A percentile compares a stretch with the other conserved stretches of the same genome.
These are phyloP conservation scores for Coccinonectria pachysandricola DNA, from an alignment of 2,329 filamentous ascomycete genomes.

Conservation along the genomic window DNA sequence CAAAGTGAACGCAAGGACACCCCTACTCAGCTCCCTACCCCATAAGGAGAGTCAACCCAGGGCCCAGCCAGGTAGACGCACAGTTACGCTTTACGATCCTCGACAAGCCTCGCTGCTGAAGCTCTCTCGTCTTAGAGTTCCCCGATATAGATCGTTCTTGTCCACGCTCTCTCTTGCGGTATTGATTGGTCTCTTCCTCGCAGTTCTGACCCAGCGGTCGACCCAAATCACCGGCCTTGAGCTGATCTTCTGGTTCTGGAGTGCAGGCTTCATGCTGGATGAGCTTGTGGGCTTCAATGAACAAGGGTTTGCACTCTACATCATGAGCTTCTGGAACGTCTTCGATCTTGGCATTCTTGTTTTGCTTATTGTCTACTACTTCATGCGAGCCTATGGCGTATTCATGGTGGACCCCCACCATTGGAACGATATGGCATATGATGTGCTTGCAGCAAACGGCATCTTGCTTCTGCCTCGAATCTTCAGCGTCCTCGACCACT, in stretches of 20 bases:
- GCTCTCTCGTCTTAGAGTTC: constrained; percentile 79
- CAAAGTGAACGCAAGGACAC: constrained; percentile 38
- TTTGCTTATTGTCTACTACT: constrained; percentile 80
- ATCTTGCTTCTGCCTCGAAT: constrained; percentile 82
- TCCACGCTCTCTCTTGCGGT: constrained; percentile 81
- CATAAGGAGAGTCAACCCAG: constrained; percentile 23
- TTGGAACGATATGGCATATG: constrained; percentile 79
- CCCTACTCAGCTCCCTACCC: constrained; percentile 33
- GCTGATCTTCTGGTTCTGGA: constrained; percentile 95
- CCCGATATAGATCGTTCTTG: constrained; percentile 81
- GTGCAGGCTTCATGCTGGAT: constrained; percentile 91
- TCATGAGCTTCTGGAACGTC: constrained; percentile 96
- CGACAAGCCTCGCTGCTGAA: constrained; percentile 86
- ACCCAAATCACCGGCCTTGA: constrained; percentile 75
- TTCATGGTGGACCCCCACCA: constrained; percentile 65
- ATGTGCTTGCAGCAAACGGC: constrained; percentile 85
- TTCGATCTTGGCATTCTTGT: constrained; percentile 87
- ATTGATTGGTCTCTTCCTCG: constrained; percentile 74
- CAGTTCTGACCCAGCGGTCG: constrained; percentile 67
- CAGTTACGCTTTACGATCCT: constrained; percentile 82
- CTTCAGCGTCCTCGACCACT: constrained; percentile 89
- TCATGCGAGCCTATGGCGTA: constrained; percentile 78
- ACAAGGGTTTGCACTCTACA: constrained; percentile 90
- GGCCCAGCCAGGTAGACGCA: constrained; percentile 47
- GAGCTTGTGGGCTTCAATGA: constrained; percentile 95